Base-by-base conservation (phyloP, 2,329 filamentous ascomycete genomes). In the Ceratocystis destructans region DNA sequence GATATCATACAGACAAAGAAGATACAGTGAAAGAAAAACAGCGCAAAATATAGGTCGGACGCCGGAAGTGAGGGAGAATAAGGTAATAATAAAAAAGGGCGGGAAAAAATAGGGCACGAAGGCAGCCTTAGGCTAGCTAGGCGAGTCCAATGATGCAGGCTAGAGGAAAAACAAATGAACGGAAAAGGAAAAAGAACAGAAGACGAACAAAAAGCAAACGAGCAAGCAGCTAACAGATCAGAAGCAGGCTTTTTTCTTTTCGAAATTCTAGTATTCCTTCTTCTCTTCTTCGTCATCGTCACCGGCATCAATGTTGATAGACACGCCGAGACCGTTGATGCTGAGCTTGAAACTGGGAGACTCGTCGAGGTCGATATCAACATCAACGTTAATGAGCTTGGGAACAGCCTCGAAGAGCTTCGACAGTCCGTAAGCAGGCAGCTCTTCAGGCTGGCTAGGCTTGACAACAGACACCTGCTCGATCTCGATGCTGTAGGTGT, bases 311-410 rank as follows among this genome's bases (percentile, higher is more conserved):
- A 66, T 68, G 37, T 66, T 61, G 33, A 66, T 61, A 46, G 62
- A 66, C 22, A 67, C 33, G 25, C 64, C 62, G 4, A 67, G 59
- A 7, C 64, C 64, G 2, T n/a, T 61, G 31, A 67, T 57, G 63
- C 20, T 65, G 7, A 67, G 66, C 15, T 64, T 65, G 63, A 67
- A 67, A 20, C 62, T 65, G 2, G 66, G 66, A 8, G 55, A 45
- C 20, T 59, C 50, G 8, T 65, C 66, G 33, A 61, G 41, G 45
- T 45, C 64, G 5, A 63, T 75, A 64, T 71, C 67, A 57, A 78
- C 74, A 64, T 74, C 71, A 20, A 76, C 70, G 62, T 73, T 69
- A 7, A 77, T 67, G 3, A 71, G 70, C n/a, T 66, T 67, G 33
- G 70, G 67, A 65, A 75, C 70, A 5, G 62, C 55, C 4, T 66